These are phyloP conservation scores for Coleophoma eucalyptorum DNA, from an alignment of 2,329 filamentous ascomycete species.

Conservation along the genomic window DNA sequence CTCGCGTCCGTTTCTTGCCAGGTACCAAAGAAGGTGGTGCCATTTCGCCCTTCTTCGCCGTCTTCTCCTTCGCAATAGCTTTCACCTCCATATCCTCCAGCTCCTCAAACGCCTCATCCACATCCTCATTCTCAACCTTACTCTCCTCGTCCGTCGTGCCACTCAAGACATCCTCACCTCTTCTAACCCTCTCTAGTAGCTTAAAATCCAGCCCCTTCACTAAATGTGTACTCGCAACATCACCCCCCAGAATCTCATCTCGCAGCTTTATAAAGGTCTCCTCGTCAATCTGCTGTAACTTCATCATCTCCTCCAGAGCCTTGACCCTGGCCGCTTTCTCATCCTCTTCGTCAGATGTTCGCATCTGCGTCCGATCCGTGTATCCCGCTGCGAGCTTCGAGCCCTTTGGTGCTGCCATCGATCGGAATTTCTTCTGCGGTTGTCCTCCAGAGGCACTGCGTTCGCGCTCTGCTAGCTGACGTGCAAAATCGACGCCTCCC, in stretches of 20 bases:
- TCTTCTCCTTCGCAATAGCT: conserved; percentile 43
- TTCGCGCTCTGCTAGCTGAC: conserved; percentile 78
- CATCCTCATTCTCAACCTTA: conserved; percentile 35
- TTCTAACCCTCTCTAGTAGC: conserved; percentile 64
- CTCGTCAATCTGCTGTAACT: conserved; percentile 79
- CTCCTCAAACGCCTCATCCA: conserved; percentile 65
- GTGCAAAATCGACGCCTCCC: conserved; percentile 68
- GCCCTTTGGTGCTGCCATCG: conserved; percentile 75
- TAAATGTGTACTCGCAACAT: conserved; percentile 76
- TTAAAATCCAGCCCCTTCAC: conserved; percentile 91
- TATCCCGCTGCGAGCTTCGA: conserved; percentile 78
- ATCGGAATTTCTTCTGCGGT: conserved; percentile 71
- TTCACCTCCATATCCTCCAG: conserved; percentile 52
- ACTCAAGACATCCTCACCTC: conserved; percentile 49
- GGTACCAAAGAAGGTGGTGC: conserved; percentile 47
- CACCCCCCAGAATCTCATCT: conserved; percentile 77
- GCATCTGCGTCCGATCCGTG: conserved; percentile 70
- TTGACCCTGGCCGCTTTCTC: conserved; percentile 64
- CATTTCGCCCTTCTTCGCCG: conserved; percentile 54
- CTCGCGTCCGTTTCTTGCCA: conserved; percentile 58
- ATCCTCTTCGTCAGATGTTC: conserved; percentile 50
- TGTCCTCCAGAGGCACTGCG: conserved; percentile 33
- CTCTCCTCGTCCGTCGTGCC: conserved; percentile 25
- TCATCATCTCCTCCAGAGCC: conserved; percentile 76
- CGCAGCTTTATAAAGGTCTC: conserved; percentile 73